Percentiles rank a stretch among this genome's conserved stretches.
Conservation (phyloP, 2,329 filamentous ascomycete species). For the Paecilomyces variotii region DNA sequence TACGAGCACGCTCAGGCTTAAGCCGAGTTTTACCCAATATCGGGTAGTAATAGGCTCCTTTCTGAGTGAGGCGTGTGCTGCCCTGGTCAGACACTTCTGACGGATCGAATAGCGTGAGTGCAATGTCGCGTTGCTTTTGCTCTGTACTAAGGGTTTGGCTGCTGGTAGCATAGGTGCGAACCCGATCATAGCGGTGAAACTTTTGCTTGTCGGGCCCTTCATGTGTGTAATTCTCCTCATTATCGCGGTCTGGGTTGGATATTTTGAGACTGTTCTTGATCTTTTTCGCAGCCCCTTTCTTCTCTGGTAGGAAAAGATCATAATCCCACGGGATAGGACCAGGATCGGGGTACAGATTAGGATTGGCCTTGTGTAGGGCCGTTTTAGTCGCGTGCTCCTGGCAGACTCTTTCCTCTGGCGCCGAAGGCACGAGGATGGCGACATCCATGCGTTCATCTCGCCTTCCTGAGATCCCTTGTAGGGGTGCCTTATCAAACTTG, state of each 20-base stretch:
- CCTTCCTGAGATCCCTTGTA: constrained; percentile 37
- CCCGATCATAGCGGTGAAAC: constrained; percentile 48
- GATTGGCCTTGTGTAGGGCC: constrained; percentile 42
- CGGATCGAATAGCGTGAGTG: constrained; percentile 50
- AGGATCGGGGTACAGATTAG: constrained; percentile 42
- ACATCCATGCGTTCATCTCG: constrained; percentile 55
- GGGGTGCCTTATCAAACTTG: constrained; percentile 55
- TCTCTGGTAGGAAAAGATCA: constrained; percentile 51
- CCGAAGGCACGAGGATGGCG: constrained; percentile 47
- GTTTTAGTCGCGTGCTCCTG: constrained; percentile 42
- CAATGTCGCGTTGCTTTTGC: constrained; percentile 50
- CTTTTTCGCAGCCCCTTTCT: constrained; percentile 37
- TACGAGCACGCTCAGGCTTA: constrained; percentile 41
- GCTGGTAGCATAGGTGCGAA: constrained; percentile 54
- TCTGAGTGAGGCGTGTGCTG: constrained; percentile 26
- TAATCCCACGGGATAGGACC: constrained; percentile 50
- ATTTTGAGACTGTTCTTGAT: constrained; percentile 51
- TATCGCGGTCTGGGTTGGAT: constrained; percentile 46
- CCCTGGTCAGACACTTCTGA: constrained; percentile 16
- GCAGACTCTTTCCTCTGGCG: constrained; percentile 40
- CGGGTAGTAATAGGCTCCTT: constrained; percentile 56
- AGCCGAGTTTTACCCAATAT: constrained; percentile 50
- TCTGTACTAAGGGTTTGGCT: constrained; percentile 44
- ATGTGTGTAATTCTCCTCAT: constrained; percentile 42
- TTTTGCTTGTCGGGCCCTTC: constrained; percentile 35